Conservation (phyloP, 495 filamentous ascomycete species). For the Venustampulla echinocandica region DNA sequence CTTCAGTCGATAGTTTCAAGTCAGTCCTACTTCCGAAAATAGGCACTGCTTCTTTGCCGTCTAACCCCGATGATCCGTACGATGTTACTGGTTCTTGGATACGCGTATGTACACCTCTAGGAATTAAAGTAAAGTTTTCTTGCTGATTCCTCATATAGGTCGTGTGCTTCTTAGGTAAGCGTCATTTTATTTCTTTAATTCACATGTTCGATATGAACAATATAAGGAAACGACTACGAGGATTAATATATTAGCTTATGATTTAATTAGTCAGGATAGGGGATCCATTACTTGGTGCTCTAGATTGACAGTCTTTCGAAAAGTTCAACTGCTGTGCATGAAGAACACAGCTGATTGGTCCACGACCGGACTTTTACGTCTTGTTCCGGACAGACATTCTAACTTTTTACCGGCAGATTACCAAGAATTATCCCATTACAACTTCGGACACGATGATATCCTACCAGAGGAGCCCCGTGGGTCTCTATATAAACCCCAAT, state of each 20-base stretch:
- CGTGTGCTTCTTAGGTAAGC: slow-evolving; percentile 38
- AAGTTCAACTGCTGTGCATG: too few relatives aligned
- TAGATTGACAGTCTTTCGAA: too few relatives aligned
- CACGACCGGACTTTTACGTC: too few relatives aligned
- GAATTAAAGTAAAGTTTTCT: not conserved
- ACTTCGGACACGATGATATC: slow-evolving; percentile 36
- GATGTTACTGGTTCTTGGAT: slow-evolving; percentile 51
- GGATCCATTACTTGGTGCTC: too few relatives aligned
- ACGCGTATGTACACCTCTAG: slow-evolving; percentile 27
- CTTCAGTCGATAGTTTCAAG: slow-evolving; percentile 38
- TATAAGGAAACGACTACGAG: too few relatives aligned
- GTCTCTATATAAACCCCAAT: slow-evolving; percentile 46
- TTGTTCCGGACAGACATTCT: too few relatives aligned
- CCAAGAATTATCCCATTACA: slow-evolving; percentile 53
- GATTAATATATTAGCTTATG: too few relatives aligned
- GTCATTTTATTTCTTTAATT: slow-evolving; percentile 12
- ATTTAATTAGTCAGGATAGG: too few relatives aligned
- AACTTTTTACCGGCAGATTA: slow-evolving; percentile 33
- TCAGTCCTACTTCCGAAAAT: slow-evolving; percentile 18
- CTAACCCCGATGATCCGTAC: slow-evolving; percentile 50
- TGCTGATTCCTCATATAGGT: slow-evolving; percentile 19
- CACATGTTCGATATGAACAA: not conserved
- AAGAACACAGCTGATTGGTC: too few relatives aligned
- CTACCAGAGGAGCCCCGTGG: slow-evolving; percentile 33
- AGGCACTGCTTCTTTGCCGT: slow-evolving; percentile 26